A percentile compares a stretch with the other conserved stretches of the same genome.
phyloP scores from a whole-genome alignment of 495 filamentous ascomycete genomes.

The Talaromyces liani region DNA sequence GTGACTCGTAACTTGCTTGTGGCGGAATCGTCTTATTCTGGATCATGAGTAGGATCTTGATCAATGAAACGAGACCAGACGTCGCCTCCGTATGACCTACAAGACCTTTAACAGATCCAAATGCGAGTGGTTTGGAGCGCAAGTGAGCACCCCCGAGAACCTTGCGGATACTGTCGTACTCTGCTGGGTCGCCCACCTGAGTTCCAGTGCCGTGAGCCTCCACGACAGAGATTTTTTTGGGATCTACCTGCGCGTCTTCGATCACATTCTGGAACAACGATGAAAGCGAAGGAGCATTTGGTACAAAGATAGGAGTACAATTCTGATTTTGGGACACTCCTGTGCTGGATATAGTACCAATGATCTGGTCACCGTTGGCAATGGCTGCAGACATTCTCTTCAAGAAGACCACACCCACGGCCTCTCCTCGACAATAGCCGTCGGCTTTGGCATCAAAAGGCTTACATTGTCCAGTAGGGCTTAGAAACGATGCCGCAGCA shows the following conservation, averaged over 20 bases:
- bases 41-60: constrained; percentile 45
- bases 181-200: constrained; percentile 61
- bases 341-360: constrained; percentile 54
- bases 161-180: constrained; percentile 37
- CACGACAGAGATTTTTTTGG: constrained; percentile 58
- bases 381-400: constrained; percentile 59
- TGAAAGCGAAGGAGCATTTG: constrained; percentile 55
- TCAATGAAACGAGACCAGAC: constrained; percentile 36
- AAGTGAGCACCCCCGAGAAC: constrained; percentile 21
- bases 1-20: constrained; percentile 28
- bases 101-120: constrained; percentile 42
- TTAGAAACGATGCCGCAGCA: constrained; percentile 29
- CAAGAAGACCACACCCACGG: constrained; percentile 55
- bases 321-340: constrained; percentile 62
- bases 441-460: constrained; percentile 64
- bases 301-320: constrained; percentile 62
- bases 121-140: constrained; percentile 12
- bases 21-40: constrained; percentile 31
- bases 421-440: constrained; percentile 69
- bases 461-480: constrained; percentile 48
- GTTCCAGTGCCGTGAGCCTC: constrained; percentile 78
- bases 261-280: constrained; percentile 50
- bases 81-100: constrained; percentile 47
- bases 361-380: constrained; percentile 53
- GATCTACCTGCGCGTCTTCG: constrained; percentile 47